phyloP scores from a whole-genome alignment of 306 rosid species.

The Pyrus communis region DNA sequence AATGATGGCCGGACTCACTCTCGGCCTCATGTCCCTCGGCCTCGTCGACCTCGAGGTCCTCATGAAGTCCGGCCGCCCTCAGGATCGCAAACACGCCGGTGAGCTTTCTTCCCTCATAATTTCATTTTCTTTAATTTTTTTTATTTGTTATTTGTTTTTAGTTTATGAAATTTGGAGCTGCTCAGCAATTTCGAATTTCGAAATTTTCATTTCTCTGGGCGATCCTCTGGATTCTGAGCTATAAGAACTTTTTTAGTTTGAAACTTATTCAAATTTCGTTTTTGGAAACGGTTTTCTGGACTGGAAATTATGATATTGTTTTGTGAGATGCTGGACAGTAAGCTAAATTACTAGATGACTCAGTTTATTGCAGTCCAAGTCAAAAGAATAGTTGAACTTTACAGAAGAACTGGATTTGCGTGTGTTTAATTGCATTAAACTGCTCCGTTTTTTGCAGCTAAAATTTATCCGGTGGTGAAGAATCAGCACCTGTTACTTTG shows the following conservation, averaged over 20 bases:
- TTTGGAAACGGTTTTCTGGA: not conserved
- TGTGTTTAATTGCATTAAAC: not conserved
- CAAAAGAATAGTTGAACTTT: not conserved
- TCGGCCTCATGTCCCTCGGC: slow-evolving; percentile 95
- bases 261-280: not conserved
- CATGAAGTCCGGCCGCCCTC: slow-evolving; percentile 89
- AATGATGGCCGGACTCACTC: slow-evolving; percentile 92
- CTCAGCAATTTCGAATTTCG: not conserved
- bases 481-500: slow-evolving; percentile 95
- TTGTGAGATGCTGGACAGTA: not conserved
- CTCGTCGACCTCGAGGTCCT: slow-evolving; percentile 98
- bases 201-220: not conserved
- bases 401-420: not conserved
- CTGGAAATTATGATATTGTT: not conserved
- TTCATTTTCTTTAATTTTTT: not conserved
- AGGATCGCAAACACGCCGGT: slow-evolving; percentile 85
- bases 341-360: not conserved
- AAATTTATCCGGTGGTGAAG: slow-evolving; percentile 90
- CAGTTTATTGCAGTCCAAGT: not conserved
- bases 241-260: not conserved
- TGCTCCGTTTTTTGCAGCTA: slow-evolving; percentile 44
- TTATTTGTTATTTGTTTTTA: too few species aligned
- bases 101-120: not conserved
- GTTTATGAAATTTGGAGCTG: not conserved
- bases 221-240: not conserved